Conservation (phyloP, 805 yeast genomes). For the Metschnikowia lachancei region DNA sequence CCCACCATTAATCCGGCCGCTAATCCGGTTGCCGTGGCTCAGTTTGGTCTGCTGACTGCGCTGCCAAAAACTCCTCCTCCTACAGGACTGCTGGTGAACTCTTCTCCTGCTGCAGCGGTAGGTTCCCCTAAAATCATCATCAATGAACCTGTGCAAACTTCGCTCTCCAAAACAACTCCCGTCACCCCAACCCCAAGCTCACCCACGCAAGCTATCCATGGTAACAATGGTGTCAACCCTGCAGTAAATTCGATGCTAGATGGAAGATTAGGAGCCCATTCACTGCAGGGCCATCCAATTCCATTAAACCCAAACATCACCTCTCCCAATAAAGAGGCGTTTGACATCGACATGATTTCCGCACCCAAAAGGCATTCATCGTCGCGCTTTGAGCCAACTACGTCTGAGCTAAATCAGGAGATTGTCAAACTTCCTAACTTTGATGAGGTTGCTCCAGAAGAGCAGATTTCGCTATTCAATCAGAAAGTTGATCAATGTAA, state of each 20-base stretch:
- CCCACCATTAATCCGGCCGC: too few relatives aligned
- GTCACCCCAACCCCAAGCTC: conserved; percentile 21
- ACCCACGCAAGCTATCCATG: conserved; percentile 6
- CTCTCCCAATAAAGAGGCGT: conserved; percentile 61
- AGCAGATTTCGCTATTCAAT: conserved; percentile 73
- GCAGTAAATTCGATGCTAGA: conserved; percentile 12
- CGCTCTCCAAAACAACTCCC: conserved; percentile 17
- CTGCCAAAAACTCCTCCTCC: conserved; percentile 13
- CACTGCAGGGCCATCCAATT: conserved; percentile 36
- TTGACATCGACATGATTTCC: conserved; percentile 74
- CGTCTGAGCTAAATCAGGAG: conserved; percentile 40
- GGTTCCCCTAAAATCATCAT: conserved; percentile 20
- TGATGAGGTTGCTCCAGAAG: conserved; percentile 80
- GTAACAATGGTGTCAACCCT: conserved; percentile 4
- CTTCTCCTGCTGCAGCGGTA: background rate
- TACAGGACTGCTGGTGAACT: background rate
- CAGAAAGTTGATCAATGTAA: conserved; percentile 93
- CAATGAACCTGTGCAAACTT: conserved; percentile 19
- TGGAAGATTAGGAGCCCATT: conserved; percentile 18
- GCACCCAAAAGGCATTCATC: conserved; percentile 88
- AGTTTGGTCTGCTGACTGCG: conserved; percentile 8
- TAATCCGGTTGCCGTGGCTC: conserved; percentile 8
- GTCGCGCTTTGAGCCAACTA: conserved; percentile 78
- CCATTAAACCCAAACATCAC: conserved; percentile 55
- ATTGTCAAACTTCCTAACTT: conserved; percentile 79